phyloP scores from a whole-genome alignment of 2,329 filamentous ascomycete species.

The Fusarium sp. region DNA sequence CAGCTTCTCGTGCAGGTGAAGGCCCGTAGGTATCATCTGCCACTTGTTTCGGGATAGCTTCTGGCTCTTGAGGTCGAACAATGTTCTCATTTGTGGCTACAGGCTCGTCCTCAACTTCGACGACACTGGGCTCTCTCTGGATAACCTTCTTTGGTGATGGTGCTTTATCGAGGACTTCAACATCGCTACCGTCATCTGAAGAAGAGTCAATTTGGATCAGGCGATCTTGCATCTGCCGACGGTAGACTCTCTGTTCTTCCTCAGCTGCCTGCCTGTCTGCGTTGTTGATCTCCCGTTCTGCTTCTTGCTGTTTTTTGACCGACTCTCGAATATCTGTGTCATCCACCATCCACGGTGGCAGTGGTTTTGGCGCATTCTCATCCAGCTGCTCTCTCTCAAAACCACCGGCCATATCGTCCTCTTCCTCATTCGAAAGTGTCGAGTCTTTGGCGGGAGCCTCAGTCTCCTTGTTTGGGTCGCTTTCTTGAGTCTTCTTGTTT shows the following conservation, averaged over 20 bases:
- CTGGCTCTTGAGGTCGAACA: not conserved
- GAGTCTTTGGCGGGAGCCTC: conserved; percentile 32
- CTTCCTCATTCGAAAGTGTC: conserved; percentile 43
- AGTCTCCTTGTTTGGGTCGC: conserved; percentile 24
- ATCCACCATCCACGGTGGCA: conserved; percentile 82
- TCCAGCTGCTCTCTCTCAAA: conserved; percentile 68
- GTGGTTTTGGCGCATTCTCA: conserved; percentile 65
- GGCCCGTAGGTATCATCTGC: not conserved
- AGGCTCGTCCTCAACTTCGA: conserved; percentile 22
- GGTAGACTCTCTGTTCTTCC: conserved; percentile 66
- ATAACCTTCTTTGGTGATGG: conserved; percentile 50
- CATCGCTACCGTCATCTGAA: conserved; percentile 68
- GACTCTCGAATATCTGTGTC: conserved; percentile 75
- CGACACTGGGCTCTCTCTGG: not conserved
- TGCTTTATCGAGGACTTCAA: conserved; percentile 68
- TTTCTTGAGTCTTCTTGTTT: conserved; percentile 53
- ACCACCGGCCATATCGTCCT: conserved; percentile 70
- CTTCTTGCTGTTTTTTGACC: conserved; percentile 69
- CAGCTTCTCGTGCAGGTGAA: conserved; percentile 3
- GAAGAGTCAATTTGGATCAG: conserved; percentile 74
- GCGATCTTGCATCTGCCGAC: conserved; percentile 59
- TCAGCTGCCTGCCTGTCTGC: conserved; percentile 70
- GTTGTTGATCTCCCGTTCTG: conserved; percentile 72
- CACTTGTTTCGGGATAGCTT: not conserved
- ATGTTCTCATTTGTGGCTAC: not conserved